Conservation (phyloP, 169 alveolate genomes). For the Sarcocystis neurona region DNA sequence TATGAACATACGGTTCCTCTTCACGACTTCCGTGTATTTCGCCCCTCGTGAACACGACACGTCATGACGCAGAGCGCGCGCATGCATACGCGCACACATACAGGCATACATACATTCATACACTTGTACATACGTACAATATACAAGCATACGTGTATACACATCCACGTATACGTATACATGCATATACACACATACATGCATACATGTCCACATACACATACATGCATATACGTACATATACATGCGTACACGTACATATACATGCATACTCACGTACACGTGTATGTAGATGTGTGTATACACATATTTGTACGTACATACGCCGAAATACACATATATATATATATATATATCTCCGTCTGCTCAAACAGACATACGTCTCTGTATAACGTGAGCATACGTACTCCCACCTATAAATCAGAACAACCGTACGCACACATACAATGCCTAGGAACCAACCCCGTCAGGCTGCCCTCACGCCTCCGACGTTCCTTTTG, state of each 20-base stretch:
- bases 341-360: no score
- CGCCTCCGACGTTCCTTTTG: background rate
- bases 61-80: no score
- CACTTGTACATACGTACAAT: no score
- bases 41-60: no score
- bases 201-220: background rate
- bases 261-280: conserved; percentile 3
- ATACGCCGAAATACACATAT: background rate
- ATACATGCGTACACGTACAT: background rate
- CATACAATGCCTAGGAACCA: background rate
- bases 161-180: no score
- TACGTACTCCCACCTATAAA: background rate
- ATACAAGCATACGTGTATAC: no score
- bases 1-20: no score
- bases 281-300: conserved; percentile 3
- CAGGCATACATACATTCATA: no score
- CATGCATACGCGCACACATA: no score
- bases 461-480: background rate
- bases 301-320: background rate
- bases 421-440: background rate
- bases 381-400: background rate
- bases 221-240: conserved; percentile 5
- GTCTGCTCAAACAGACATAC: no score
- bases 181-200: no score
- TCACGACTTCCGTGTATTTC: no score